A percentile compares a stretch with the other conserved stretches of the same genome.
Evolutionary conservation across 371 early-diverging fungal genomes (phyloP).

Genomic region (Lichtheimia ramosa): DNA sequence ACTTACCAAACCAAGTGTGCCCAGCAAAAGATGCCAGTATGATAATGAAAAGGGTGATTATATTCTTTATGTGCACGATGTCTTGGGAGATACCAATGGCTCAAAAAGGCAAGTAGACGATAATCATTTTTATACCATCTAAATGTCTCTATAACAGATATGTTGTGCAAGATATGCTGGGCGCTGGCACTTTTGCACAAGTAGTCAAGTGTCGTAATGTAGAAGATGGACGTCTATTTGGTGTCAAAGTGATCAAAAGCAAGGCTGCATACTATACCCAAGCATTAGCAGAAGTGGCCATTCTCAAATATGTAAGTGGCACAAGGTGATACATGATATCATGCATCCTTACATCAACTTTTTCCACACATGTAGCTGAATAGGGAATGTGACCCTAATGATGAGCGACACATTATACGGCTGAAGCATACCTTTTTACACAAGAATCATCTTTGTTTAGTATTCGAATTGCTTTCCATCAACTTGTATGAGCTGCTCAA

Average conservation of each 20-base stretch:
- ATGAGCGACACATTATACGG: constrained; percentile 85
- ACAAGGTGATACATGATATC: background rate
- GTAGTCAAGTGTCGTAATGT: constrained; percentile 93
- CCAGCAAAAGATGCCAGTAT: constrained; percentile 81
- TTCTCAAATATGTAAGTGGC: constrained; percentile 73
- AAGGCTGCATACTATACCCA: constrained; percentile 94
- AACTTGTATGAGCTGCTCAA: constrained; percentile 98
- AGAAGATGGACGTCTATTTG: constrained; percentile 84
- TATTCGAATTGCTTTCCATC: constrained; percentile 92
- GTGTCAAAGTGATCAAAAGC: constrained; percentile 98
- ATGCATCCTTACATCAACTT: background rate
- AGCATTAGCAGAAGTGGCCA: constrained; percentile 93
- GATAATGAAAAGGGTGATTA: constrained; percentile 94
- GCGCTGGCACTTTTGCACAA: constrained; percentile 98
- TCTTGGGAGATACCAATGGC: constrained; percentile 24
- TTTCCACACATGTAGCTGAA: constrained; percentile 61
- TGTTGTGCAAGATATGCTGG: constrained; percentile 89
- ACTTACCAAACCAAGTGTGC: constrained; percentile 88
- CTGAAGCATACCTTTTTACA: constrained; percentile 94
- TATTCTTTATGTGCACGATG: constrained; percentile 92
- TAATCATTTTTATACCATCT: background rate
- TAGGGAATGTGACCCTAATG: constrained; percentile 76
- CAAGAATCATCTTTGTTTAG: constrained; percentile 92
- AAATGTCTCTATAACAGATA: constrained; percentile 52
- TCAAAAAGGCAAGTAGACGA: background rate